Conservation (phyloP, 768 basidiomycete genomes). For the Leccinum boreale region DNA sequence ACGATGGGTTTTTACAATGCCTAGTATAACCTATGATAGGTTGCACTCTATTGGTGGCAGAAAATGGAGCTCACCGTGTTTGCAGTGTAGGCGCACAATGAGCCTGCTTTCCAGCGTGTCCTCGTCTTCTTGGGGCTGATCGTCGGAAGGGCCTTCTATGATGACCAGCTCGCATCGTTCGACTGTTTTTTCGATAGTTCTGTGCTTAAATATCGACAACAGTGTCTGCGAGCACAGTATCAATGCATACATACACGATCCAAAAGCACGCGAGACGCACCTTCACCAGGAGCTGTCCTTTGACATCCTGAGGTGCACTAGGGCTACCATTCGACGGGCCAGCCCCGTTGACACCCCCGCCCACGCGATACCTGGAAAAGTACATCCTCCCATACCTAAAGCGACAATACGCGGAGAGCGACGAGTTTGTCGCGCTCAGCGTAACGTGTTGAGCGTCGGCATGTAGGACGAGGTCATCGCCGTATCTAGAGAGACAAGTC, state of each 20-base stretch:
- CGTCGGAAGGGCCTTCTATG: constrained; percentile 45
- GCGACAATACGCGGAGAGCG: constrained; percentile 78
- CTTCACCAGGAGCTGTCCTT: constrained; percentile 70
- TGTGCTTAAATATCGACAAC: constrained; percentile 70
- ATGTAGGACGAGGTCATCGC: constrained; percentile 73
- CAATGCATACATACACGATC: neutral
- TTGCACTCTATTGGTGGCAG: neutral
- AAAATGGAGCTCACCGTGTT: constrained; percentile 57
- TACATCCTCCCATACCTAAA: constrained; percentile 68
- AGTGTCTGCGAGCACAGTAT: constrained; percentile 47
- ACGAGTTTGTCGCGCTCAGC: constrained; percentile 73
- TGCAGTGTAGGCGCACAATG: constrained; percentile 72
- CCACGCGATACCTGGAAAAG: constrained; percentile 65
- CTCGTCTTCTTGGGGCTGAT: constrained; percentile 33
- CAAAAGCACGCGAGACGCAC: constrained; percentile 32
- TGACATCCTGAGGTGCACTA: constrained; percentile 44
- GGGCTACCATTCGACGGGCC: constrained; percentile 11
- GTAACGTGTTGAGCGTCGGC: constrained; percentile 59
- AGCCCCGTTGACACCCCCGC: constrained; percentile 13
- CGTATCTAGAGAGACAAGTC: constrained; percentile 75
- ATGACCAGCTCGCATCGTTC: constrained; percentile 76
- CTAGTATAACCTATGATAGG: constrained; percentile 35
- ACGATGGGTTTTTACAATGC: constrained; percentile 80
- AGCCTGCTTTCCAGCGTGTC: constrained; percentile 72
- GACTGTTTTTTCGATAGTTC: constrained; percentile 71